Evolutionary conservation across 176 grass and related monocot genomes (phyloP).

Genomic region (Triticum dicoccoides): DNA sequence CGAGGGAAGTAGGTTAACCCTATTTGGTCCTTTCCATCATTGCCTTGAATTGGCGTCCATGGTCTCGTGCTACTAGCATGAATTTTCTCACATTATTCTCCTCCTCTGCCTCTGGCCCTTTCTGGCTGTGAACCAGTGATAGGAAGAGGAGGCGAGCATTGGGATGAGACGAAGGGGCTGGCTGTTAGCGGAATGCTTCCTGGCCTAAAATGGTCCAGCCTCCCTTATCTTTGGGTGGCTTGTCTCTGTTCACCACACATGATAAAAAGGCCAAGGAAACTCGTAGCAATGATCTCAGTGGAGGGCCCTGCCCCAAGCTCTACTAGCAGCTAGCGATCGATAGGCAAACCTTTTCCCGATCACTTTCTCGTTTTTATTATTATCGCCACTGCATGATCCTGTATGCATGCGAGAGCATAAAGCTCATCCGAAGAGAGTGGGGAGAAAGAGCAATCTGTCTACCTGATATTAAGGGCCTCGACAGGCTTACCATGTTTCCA

Average conservation of each 20-base stretch:
- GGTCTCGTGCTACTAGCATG: background rate
- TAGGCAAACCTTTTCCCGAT: background rate
- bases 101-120: background rate
- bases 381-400: constrained; percentile 29
- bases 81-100: background rate
- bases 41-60: background rate
- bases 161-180: background rate
- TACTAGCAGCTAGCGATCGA: background rate
- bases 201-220: constrained; percentile 52
- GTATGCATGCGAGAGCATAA: background rate
- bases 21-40: constrained; percentile 13
- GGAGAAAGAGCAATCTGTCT: background rate
- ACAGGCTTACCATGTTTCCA: background rate
- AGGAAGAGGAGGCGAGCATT: background rate
- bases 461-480: background rate
- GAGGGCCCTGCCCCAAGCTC: constrained; percentile 12
- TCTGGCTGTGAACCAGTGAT: background rate
- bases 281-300: constrained; percentile 23
- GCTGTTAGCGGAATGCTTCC: constrained; percentile 25
- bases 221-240: constrained; percentile 33
- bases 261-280: constrained; percentile 21
- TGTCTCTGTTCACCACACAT: constrained; percentile 59
- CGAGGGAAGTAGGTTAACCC: constrained; percentile 22
- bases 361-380: constrained; percentile 25
- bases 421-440: background rate